Base-by-base conservation (phyloP, 2,329 filamentous ascomycete species). In the Neofusicoccum laricinum region DNA sequence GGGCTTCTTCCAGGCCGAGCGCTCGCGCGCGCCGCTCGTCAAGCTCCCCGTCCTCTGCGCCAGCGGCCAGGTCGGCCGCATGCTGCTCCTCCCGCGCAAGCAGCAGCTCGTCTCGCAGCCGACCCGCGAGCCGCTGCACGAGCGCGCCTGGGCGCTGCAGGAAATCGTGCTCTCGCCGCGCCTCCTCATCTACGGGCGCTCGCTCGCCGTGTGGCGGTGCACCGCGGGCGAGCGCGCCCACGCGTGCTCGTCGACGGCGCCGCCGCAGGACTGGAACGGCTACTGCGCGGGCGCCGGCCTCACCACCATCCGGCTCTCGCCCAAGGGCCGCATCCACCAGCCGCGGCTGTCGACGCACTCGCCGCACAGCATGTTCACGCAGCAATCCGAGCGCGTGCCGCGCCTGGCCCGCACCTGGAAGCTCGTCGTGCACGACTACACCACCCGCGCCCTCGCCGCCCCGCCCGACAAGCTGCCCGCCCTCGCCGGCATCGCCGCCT, bases 351-450 rank as follows among this genome's bases (percentile, higher is more conserved):
- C 21, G 21, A 59, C 55, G 10, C 55, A 59, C 55, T 59, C 64
- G 12, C 25, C 41, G 7, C 55, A 43, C 41, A 46, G 40, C 40
- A 59, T 59, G 55, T 59, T 59, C 55, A 45, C 40, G 4, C 55
- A 59, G 40, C 53, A 58, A n/a, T 46, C 40, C 4, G 55, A 59
- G 41, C 55, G 55, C 2, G n/a, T 59, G n/a, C 55, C 55, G 14
- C 41, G 32, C 21, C 64, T 51, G 7, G 63, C 63, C 64, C 43
- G 64, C 25, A 62, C 57, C 14, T 65, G 59, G 64, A 63, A 63
- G 32, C 50, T 57, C 38, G 59, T 65, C 38, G 65, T 65, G 7
- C 49, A 62, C 40, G 65, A 66, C 46, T 66, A 65, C 55, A 61
- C 63, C 7, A 57, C 30, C 1, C 51, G 63, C 19, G 15, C 8